A percentile compares a stretch with the other conserved stretches of the same genome.
These are phyloP conservation scores for Vicia faba DNA, from an alignment of 306 rosid genomes.

Conservation along the genomic window DNA sequence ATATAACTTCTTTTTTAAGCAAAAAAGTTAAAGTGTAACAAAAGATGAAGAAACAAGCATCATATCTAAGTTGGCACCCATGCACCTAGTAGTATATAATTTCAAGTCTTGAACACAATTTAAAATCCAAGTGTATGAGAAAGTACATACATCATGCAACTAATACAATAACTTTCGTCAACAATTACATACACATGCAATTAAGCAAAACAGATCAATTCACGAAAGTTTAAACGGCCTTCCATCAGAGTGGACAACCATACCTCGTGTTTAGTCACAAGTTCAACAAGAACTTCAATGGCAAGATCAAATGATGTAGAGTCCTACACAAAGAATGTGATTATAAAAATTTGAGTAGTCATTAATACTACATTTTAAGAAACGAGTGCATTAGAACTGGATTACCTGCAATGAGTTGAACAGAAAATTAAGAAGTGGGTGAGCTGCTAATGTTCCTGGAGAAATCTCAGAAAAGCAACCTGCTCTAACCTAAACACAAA, in stretches of 20 bases:
- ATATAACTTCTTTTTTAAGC: background rate
- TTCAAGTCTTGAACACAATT: background rate
- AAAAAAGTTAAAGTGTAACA: too few relatives aligned
- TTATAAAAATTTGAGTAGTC: slow-evolving; percentile 29
- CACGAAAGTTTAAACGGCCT: slow-evolving; percentile 4
- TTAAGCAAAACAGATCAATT: slow-evolving; percentile 25
- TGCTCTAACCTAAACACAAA: slow-evolving; percentile 73
- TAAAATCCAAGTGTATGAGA: slow-evolving; percentile 34
- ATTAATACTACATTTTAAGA: slow-evolving; percentile 27
- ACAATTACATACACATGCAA: slow-evolving; percentile 18
- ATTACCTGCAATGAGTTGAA: slow-evolving; percentile 87
- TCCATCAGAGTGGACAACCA: slow-evolving; percentile 39
- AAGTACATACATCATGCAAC: slow-evolving; percentile 28
- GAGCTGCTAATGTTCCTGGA: slow-evolving; percentile 71
- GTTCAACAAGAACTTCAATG: slow-evolving; percentile 93
- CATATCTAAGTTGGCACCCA: too few relatives aligned
- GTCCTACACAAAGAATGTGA: slow-evolving; percentile 56
- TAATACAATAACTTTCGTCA: slow-evolving; percentile 19
- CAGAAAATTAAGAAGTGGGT: slow-evolving; percentile 82
- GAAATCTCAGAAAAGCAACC: slow-evolving; percentile 96
- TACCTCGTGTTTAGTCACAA: slow-evolving; percentile 92
- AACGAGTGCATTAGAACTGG: slow-evolving; percentile 24
- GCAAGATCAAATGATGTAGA: slow-evolving; percentile 80
- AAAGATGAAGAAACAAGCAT: too few relatives aligned
- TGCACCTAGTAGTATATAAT: slow-evolving; percentile 4